Conservation (phyloP, 2,329 filamentous ascomycete species). For the Alternaria ethzedia region DNA sequence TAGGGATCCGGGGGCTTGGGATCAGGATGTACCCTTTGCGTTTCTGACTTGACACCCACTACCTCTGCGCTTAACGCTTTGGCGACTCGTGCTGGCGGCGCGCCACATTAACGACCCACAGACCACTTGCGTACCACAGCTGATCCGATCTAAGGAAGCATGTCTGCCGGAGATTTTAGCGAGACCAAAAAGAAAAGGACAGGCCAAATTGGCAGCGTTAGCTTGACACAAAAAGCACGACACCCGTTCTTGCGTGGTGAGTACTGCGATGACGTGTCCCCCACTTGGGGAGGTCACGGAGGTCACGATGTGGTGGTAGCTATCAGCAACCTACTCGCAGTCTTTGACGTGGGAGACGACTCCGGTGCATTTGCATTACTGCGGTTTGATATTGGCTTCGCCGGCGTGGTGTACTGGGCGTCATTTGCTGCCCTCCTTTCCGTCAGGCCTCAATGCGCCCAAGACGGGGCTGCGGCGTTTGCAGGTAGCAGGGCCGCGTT, state of each 20-base stretch:
- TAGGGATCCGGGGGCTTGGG: slow-evolving; percentile 46
- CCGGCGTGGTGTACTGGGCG: slow-evolving; percentile 17
- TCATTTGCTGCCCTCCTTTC: slow-evolving; percentile 36
- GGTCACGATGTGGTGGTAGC: slow-evolving; percentile 1
- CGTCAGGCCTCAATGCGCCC: slow-evolving; percentile 40
- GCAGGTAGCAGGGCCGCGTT: slow-evolving; percentile 26
- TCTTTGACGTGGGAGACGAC: background rate
- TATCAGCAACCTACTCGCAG: slow-evolving; percentile 10
- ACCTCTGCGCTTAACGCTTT: slow-evolving; percentile 38
- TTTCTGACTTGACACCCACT: slow-evolving; percentile 41
- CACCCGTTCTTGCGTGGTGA: slow-evolving; percentile 18
- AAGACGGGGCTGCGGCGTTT: slow-evolving; percentile 38
- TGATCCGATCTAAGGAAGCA: slow-evolving; percentile 40
- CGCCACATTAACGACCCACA: slow-evolving; percentile 46
- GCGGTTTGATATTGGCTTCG: slow-evolving; percentile 29
- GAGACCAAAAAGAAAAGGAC: slow-evolving; percentile 35
- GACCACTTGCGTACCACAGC: slow-evolving; percentile 38
- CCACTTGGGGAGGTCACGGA: background rate
- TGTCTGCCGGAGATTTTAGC: slow-evolving; percentile 38
- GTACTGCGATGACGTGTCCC: slow-evolving; percentile 41
- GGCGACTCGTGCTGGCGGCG: slow-evolving; percentile 44
- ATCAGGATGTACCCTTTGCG: slow-evolving; percentile 38
- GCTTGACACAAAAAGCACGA: slow-evolving; percentile 41
- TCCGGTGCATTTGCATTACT: slow-evolving; percentile 13
- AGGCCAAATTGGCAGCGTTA: slow-evolving; percentile 33